Conservation (phyloP, 1,139 yeast species). For the Lodderomyces pseudojiufengensis region DNA sequence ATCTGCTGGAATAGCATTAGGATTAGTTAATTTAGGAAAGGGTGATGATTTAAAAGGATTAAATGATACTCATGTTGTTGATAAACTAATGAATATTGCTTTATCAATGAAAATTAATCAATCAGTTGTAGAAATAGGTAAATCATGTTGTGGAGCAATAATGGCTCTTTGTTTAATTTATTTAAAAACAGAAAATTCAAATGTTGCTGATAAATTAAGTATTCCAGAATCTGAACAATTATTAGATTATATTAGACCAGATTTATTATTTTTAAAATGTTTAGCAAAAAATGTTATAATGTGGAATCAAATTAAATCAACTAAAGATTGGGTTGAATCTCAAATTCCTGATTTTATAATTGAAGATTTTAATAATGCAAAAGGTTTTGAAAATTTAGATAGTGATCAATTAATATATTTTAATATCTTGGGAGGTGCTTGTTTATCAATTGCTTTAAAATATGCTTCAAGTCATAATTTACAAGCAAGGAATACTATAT, state of each 20-base stretch:
- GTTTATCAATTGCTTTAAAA: conserved; percentile 71
- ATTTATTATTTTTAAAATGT: conserved; percentile 64
- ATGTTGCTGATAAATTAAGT: conserved; percentile 60
- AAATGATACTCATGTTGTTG: conserved; percentile 70
- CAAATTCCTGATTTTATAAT: conserved; percentile 42
- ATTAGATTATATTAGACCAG: conserved; percentile 78
- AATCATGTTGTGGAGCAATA: conserved; percentile 78
- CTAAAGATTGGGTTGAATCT: conserved; percentile 57
- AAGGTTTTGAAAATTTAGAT: conserved; percentile 27
- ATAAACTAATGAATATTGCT: conserved; percentile 58
- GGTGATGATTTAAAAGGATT: conserved; percentile 63
- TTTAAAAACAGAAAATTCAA: conserved; percentile 58
- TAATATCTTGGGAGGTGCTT: conserved; percentile 70
- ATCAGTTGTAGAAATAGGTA: conserved; percentile 60
- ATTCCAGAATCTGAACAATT: conserved; percentile 61
- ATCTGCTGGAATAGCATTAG: conserved; percentile 86
- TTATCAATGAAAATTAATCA: conserved; percentile 67
- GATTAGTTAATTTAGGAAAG: conserved; percentile 79
- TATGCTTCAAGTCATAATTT: conserved; percentile 68
- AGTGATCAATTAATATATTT: conserved; percentile 65
- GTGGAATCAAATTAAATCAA: conserved; percentile 65
- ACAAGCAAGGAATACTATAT: conserved; percentile 55
- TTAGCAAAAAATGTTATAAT: conserved; percentile 67
- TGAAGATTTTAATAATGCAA: conserved; percentile 13
- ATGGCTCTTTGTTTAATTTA: conserved; percentile 74